A percentile compares a stretch with the other conserved stretches of the same genome.
Evolutionary conservation across 306 rosid species (phyloP).

Genomic region (Benincasa hispida): DNA sequence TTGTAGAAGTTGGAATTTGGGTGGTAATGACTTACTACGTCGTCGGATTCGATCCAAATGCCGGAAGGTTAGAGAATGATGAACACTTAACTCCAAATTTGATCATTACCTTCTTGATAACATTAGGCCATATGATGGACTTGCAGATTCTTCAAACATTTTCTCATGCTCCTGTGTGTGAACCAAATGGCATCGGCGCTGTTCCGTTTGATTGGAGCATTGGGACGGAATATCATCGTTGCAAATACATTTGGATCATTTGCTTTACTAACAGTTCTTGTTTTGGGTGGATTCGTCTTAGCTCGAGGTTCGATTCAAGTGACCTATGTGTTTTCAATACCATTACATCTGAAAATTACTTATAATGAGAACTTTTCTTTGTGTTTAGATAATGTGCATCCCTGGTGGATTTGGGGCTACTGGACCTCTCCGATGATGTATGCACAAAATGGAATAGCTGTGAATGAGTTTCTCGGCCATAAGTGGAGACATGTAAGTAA

Average conservation of each 20-base stretch:
- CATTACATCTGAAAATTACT: background rate
- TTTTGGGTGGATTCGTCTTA: constrained; percentile 14
- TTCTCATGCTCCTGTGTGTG: constrained; percentile 15
- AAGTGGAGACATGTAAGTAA: constrained; percentile 28
- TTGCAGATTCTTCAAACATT: constrained; percentile 31
- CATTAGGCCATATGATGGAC: background rate
- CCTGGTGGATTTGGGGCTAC: constrained; percentile 41
- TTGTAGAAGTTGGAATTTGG: constrained; percentile 27
- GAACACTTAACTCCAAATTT: background rate
- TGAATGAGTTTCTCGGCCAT: constrained; percentile 24
- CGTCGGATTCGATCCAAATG: constrained; percentile 26
- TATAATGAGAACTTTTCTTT: background rate
- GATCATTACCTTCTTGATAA: background rate
- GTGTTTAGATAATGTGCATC: constrained; percentile 13
- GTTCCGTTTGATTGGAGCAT: constrained; percentile 14
- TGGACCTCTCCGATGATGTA: constrained; percentile 37
- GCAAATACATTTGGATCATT: constrained; percentile 21
- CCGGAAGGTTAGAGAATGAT: constrained; percentile 16
- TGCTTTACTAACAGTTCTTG: constrained; percentile 11
- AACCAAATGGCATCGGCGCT: constrained; percentile 30
- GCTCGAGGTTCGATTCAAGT: background rate
- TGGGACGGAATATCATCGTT: constrained; percentile 15
- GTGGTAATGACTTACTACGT: constrained; percentile 30
- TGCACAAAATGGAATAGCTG: constrained; percentile 19
- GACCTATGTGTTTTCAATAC: background rate